Base-by-base conservation (phyloP, 495 filamentous ascomycete genomes). In the Hypomontagnella submonticulosa region DNA sequence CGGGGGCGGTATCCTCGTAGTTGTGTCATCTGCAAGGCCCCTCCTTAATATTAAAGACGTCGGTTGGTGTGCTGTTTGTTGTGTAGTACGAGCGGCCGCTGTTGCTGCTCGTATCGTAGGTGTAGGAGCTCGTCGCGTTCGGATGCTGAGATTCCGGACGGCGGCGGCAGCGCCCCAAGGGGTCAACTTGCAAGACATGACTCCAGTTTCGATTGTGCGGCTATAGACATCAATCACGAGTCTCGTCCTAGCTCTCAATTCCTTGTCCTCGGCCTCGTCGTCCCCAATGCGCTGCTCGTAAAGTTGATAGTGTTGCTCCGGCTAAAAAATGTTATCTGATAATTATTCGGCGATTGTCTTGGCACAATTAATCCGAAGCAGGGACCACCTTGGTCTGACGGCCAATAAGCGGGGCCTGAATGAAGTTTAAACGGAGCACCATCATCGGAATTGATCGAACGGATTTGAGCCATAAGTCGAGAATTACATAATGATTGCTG, bases 171-270 rank as follows among this genome's bases (percentile, higher is more conserved):
- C 75, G 32, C 77, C 61, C 73, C 73, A 75, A 40, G 83, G 56
- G 52, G 77, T 81, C 67, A 84, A 70, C 71, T 79, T 76, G 64
- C 83, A 80, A 66, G 81, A 77, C 84, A 86, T 86, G 53, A 44
- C 71, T 55, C 64, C 66, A 40, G 50, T 68, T 53, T 6, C 4
- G 27, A 27, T 12, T 57, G 23, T 37, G n/a, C 32, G 16, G 33
- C 19, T 63, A 47, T 33, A 32, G 48, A 47, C 59, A 69, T 70
- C 52, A 11, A 36, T 16, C 33, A 6, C 8, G 6, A 20, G 20
- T 19, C 15, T 41, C 23, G 34, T 69, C 32, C 37, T 12, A 12
- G 37, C 27, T 38, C 44, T 36, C 51, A 57, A 57, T 61, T 15
- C 51, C 52, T 33, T 32, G 19, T 13, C 40, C 43, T 40, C 53